These are phyloP conservation scores for Vigna reflexopilosa DNA, from an alignment of 306 rosid genomes.

Conservation along the genomic window DNA sequence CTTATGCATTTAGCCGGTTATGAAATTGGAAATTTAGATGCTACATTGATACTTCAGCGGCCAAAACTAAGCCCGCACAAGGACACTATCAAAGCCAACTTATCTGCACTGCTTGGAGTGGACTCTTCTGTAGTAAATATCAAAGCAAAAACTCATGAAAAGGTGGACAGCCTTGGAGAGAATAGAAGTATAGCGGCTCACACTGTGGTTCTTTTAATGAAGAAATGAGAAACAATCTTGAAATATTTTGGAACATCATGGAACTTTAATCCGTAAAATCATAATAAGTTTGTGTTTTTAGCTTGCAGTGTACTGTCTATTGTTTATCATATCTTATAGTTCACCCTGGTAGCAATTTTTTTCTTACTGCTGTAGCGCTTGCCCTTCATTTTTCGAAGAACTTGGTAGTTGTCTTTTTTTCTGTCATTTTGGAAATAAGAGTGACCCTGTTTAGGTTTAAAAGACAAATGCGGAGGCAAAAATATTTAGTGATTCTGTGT, in stretches of 20 bases:
- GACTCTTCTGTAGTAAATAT: slow-evolving; percentile 87
- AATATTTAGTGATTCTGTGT: no score
- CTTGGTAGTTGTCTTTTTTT: not conserved
- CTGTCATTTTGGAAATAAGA: not conserved
- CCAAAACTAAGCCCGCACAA: slow-evolving; percentile 97
- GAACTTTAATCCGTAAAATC: slow-evolving; percentile 19
- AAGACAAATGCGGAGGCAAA: not conserved
- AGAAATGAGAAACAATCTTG: slow-evolving; percentile 51
- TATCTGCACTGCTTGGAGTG: slow-evolving; percentile 86
- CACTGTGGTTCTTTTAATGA: slow-evolving; percentile 95
- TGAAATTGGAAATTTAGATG: slow-evolving; percentile 90
- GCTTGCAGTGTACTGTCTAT: slow-evolving; percentile 26
- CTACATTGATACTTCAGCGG: slow-evolving; percentile 92
- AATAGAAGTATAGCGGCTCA: slow-evolving; percentile 97
- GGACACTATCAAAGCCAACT: slow-evolving; percentile 85
- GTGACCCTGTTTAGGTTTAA: not conserved
- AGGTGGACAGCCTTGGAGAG: slow-evolving; percentile 97
- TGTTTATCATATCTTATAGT: slow-evolving; percentile 25
- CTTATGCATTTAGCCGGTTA: slow-evolving; percentile 94
- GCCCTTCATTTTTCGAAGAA: not conserved
- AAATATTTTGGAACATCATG: slow-evolving; percentile 19
- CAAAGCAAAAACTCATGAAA: slow-evolving; percentile 97
- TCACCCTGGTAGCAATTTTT: not conserved
- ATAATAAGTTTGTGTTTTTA: slow-evolving; percentile 10
- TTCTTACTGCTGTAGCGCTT: slow-evolving; percentile 6